Percentiles rank a stretch among this genome's conserved stretches.
These are phyloP conservation scores for Ascochyta rabiei DNA, from an alignment of 2,329 filamentous ascomycete species.

Conservation along the genomic window DNA sequence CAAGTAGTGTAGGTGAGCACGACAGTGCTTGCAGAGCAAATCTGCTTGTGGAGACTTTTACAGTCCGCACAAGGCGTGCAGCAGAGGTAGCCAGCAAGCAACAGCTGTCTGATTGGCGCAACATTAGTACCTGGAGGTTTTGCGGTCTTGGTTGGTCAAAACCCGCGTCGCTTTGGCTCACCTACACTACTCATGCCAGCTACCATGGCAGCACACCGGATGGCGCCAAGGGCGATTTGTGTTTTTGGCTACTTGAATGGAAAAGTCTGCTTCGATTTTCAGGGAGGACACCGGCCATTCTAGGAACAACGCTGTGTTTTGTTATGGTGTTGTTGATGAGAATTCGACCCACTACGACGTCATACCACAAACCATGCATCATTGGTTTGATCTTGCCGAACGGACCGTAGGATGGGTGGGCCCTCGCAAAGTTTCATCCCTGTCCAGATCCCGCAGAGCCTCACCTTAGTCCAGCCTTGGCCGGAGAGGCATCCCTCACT, in stretches of 20 bases:
- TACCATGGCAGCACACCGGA: not conserved
- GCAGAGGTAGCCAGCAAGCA: no score
- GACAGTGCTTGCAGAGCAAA: no score
- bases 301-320: not conserved
- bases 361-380: slow-evolving; percentile 13
- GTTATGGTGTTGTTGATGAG: not conserved
- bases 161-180: no score
- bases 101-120: no score
- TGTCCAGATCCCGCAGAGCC: slow-evolving; percentile 20
- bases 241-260: slow-evolving; percentile 10
- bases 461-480: slow-evolving; percentile 15
- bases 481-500: not conserved
- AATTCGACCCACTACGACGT: slow-evolving; percentile 11
- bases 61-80: no score
- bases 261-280: slow-evolving; percentile 3
- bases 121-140: no score
- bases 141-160: no score
- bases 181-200: no score
- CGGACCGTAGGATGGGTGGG: slow-evolving; percentile 11
- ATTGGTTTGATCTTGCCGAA: slow-evolving; percentile 14
- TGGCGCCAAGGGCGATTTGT: slow-evolving; percentile 5
- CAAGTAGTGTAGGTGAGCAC: no score
- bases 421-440: slow-evolving; percentile 2
- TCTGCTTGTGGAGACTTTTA: no score
- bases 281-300: slow-evolving; percentile 7